These are phyloP conservation scores for Oryza meyeriana DNA, from an alignment of 176 grass and related monocot genomes.

Conservation along the genomic window DNA sequence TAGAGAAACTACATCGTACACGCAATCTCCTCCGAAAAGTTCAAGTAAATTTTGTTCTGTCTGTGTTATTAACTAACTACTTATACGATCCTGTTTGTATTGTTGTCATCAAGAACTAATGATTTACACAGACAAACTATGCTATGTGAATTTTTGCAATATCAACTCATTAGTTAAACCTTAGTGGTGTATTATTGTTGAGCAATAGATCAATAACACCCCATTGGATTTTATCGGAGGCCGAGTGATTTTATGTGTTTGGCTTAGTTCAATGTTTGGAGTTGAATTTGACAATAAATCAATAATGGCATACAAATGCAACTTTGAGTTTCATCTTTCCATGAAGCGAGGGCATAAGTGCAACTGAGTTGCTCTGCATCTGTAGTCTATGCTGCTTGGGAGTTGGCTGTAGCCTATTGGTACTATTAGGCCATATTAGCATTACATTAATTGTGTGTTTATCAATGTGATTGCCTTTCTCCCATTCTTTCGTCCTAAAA, in stretches of 20 bases:
- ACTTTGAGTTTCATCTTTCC: conserved; percentile 19
- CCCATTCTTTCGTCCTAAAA: conserved; percentile 5
- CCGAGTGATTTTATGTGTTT: neutral
- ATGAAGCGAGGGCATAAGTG: conserved; percentile 6
- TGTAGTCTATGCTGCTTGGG: conserved; percentile 16
- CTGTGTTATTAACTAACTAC: conserved; percentile 21
- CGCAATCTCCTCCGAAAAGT: conserved; percentile 97
- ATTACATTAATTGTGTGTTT: conserved; percentile 13
- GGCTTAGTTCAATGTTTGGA: conserved; percentile 11
- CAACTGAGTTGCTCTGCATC: neutral
- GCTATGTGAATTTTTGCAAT: neutral
- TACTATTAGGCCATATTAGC: conserved; percentile 1
- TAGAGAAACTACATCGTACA: conserved; percentile 98
- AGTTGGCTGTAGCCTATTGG: conserved; percentile 10
- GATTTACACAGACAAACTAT: neutral
- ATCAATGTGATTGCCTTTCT: neutral
- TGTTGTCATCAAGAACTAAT: neutral
- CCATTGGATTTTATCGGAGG: neutral
- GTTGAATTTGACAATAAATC: conserved; percentile 8
- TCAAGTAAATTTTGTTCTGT: conserved; percentile 64
- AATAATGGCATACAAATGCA: neutral
- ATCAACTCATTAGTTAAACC: conserved; percentile 4
- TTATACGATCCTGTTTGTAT: conserved; percentile 10
- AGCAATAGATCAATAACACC: neutral
- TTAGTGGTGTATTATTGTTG: conserved; percentile 11